A percentile compares a stretch with the other conserved stretches of the same genome.
Evolutionary conservation across 108 stramenopile genomes (phyloP).

Genomic region (Phaeodactylum tricornutum): DNA sequence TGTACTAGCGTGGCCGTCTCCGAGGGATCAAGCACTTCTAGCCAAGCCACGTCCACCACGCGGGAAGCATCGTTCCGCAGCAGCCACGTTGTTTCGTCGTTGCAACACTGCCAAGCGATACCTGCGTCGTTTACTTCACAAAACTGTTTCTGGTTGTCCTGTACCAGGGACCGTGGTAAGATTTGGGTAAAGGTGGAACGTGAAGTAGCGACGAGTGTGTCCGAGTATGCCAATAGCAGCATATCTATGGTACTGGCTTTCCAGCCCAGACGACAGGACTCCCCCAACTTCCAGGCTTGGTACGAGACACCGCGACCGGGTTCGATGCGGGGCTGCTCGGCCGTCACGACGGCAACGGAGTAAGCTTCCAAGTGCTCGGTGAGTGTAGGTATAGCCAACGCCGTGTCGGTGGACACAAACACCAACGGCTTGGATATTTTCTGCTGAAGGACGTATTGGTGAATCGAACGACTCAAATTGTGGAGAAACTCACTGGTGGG

Average conservation of each 20-base stretch:
- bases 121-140: neutral
- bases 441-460: neutral
- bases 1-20: conserved; percentile 1
- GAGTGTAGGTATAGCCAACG: conserved; percentile 15
- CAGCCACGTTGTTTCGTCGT: conserved; percentile 1
- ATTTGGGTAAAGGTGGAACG: conserved; percentile 43
- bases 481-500: conserved; percentile 9
- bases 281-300: conserved; percentile 1
- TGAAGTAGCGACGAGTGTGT: conserved; percentile 36
- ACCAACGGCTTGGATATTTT: conserved; percentile 15
- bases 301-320: conserved; percentile 21
- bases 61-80: neutral
- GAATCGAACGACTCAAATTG: conserved; percentile 5
- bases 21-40: neutral
- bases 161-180: conserved; percentile 28
- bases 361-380: neutral
- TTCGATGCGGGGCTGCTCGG: conserved; percentile 11
- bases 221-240: conserved; percentile 26
- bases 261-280: conserved; percentile 17
- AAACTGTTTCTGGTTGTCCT: neutral
- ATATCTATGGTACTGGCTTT: conserved; percentile 23
- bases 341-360: conserved; percentile 6
- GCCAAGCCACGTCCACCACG: neutral
- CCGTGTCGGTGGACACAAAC: conserved; percentile 47
- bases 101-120: neutral